Base-by-base conservation (phyloP, 148 eudicot genomes). In the Diospyros lotus region DNA sequence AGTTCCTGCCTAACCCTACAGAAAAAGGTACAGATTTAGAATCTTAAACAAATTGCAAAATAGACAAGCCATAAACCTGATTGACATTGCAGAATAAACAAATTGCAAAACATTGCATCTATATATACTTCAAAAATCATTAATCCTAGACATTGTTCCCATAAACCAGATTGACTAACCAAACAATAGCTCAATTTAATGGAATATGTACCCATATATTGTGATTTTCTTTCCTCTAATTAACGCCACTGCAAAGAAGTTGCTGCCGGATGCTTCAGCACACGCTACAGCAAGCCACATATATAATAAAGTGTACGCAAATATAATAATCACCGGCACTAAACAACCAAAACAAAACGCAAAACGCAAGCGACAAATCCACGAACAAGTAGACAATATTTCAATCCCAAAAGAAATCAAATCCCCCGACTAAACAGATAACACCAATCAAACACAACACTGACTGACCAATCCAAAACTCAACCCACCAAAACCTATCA, bases 91-190 rank as follows among this genome's bases (percentile, higher is more conserved):
- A 28, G 28, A 28, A 28, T 28, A 28, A 28, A 28, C 28, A 28
- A 28, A 28, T 28, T 15, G 4, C 5, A 15, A 52, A 69, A 52
- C 66, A 56, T 61, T 60, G 54, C 3, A 9, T 51, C 48, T 51
- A 48, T 39, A 64, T 6, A 52, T 9, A 28, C 28, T 28, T 64
- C 64, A 46, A 38, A 52, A 62, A 76, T 39, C 9, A 86, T 77
- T 44, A 81, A 58, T 69, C 71, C 85, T 82, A 76, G 71, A 79
- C 4, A 52, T 60, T 66, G n/a, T 75, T 60, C 39, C 61, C 40
- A 52, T 9, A 12, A 38, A 13, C 51, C 28, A 66, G 50, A 48
- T 18, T 74, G 74, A 56, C 40, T 69, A 75, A 43, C 56, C 3
- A 67, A 38, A 66, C 1, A 72, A 62, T 6, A 42, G 38, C 18